Conservation (phyloP, 2,329 filamentous ascomycete species). For the Aspergillus fijiensis region DNA sequence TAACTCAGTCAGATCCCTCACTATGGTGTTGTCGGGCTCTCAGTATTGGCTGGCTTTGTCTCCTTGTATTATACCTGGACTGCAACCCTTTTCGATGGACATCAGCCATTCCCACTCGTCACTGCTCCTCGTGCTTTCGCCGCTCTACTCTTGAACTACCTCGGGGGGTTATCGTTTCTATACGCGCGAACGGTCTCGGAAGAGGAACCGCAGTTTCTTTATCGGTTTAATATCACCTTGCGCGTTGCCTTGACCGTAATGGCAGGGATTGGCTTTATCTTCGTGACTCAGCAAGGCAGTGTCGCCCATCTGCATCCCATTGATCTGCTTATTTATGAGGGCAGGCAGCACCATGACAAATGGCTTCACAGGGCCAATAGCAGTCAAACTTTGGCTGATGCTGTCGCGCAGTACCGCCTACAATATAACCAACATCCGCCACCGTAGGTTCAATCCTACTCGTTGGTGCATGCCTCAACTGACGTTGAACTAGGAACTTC, state of each 20-base stretch:
- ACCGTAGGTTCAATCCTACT: slow-evolving; percentile 38
- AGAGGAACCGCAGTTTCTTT: slow-evolving; percentile 31
- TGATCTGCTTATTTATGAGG: slow-evolving; percentile 54
- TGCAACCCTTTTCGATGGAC: slow-evolving; percentile 32
- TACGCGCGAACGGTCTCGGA: slow-evolving; percentile 26
- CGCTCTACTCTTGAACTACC: slow-evolving; percentile 33
- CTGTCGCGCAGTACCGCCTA: slow-evolving; percentile 52
- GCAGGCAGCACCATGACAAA: slow-evolving; percentile 47
- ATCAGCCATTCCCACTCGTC: slow-evolving; percentile 35
- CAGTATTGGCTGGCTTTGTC: slow-evolving; percentile 39
- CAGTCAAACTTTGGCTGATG: slow-evolving; percentile 51
- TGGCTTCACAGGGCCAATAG: slow-evolving; percentile 50
- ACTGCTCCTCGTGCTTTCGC: slow-evolving; percentile 27
- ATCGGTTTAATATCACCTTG: slow-evolving; percentile 30
- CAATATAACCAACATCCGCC: slow-evolving; percentile 58
- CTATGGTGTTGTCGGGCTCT: slow-evolving; percentile 41
- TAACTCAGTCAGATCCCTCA: slow-evolving; percentile 39
- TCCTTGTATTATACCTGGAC: slow-evolving; percentile 34
- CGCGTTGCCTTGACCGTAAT: slow-evolving; percentile 43
- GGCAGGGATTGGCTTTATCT: slow-evolving; percentile 42
- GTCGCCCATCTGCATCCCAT: slow-evolving; percentile 54
- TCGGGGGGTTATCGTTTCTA: slow-evolving; percentile 31
- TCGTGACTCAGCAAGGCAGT: slow-evolving; percentile 43
- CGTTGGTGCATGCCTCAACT: not conserved
- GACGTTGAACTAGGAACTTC: slow-evolving; percentile 45